Conservation (phyloP, 116 monocot species). For the Trichopus zeylanicus region DNA sequence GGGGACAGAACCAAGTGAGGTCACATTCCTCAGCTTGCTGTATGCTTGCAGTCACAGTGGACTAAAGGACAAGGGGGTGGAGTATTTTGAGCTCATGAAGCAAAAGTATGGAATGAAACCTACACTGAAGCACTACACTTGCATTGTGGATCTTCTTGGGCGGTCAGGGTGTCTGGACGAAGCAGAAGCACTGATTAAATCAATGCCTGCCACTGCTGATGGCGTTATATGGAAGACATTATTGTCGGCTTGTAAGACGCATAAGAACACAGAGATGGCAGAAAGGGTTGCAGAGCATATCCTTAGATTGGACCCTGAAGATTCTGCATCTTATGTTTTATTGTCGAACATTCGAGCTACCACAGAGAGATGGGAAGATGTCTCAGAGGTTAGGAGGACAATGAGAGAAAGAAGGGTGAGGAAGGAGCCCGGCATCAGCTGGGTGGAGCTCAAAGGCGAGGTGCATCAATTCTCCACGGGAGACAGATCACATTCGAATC, state of each 20-base stretch:
- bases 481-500: slow-evolving; percentile 21
- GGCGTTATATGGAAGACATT: slow-evolving; percentile 71
- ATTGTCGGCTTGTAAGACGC: slow-evolving; percentile 58
- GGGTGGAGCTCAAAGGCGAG: slow-evolving; percentile 53
- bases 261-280: slow-evolving; percentile 47
- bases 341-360: slow-evolving; percentile 59
- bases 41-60: too few species aligned
- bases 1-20: slow-evolving; percentile 50
- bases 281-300: slow-evolving; percentile 42
- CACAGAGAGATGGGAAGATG: slow-evolving; percentile 45
- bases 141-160: slow-evolving; percentile 75
- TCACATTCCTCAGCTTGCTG: too few species aligned
- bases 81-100: slow-evolving; percentile 43
- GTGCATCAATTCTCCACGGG: slow-evolving; percentile 54
- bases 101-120: slow-evolving; percentile 37
- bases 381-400: slow-evolving; percentile 33
- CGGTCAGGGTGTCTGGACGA: slow-evolving; percentile 43
- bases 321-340: slow-evolving; percentile 62
- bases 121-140: slow-evolving; percentile 64
- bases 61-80: slow-evolving; percentile 53
- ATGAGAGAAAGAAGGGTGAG: slow-evolving; percentile 60
- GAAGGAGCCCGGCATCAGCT: slow-evolving; percentile 78
- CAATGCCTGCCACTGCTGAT: slow-evolving; percentile 52
- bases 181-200: slow-evolving; percentile 52
- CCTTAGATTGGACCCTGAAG: slow-evolving; percentile 49